Evolutionary conservation across 2,329 filamentous ascomycete genomes (phyloP).

Genomic region (Verticillium zaregamsianum): DNA sequence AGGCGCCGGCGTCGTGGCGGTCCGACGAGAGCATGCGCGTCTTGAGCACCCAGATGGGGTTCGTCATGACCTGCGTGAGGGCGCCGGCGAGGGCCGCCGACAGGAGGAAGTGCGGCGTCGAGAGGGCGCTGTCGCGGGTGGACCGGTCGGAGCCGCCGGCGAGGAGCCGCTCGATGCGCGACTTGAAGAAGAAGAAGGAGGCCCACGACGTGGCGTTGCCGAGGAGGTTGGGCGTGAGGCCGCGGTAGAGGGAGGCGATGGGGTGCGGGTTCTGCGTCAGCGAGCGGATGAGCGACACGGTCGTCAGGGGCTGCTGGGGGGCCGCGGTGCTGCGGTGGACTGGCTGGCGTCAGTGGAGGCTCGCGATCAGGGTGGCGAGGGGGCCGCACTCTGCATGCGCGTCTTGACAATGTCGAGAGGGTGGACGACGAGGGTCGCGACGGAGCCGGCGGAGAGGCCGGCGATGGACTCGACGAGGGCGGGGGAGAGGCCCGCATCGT

Average conservation of each 20-base stretch:
- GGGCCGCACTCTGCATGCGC: slow-evolving; percentile 89
- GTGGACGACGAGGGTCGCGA: slow-evolving; percentile 83
- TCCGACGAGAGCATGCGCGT: slow-evolving; percentile 93
- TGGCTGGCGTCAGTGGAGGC: slow-evolving; percentile 15
- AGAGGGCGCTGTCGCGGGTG: slow-evolving; percentile 30
- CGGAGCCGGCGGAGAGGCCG: slow-evolving; percentile 82
- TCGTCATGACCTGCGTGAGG: slow-evolving; percentile 77
- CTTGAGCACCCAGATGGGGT: slow-evolving; percentile 97
- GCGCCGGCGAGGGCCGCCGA: slow-evolving; percentile 69
- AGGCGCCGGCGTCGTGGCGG: slow-evolving; percentile 69
- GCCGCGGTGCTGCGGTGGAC: slow-evolving; percentile 46
- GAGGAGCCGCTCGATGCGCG: slow-evolving; percentile 45
- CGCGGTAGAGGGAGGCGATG: slow-evolving; percentile 75
- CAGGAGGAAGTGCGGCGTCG: slow-evolving; percentile 72
- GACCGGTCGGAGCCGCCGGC: slow-evolving; percentile 18
- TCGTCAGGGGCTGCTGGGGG: slow-evolving; percentile 35
- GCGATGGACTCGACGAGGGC: slow-evolving; percentile 83
- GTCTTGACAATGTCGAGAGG: slow-evolving; percentile 97
- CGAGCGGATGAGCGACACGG: slow-evolving; percentile 47
- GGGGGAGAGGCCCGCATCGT: slow-evolving; percentile 62
- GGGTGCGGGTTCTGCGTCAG: slow-evolving; percentile 49
- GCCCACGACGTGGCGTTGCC: slow-evolving; percentile 91
- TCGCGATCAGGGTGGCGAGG: no score
- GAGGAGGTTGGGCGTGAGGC: slow-evolving; percentile 82
- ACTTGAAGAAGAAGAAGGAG: slow-evolving; percentile 81